Percentiles rank a stretch among this genome's conserved stretches.
phyloP scores from a whole-genome alignment of 1,284 basidiomycete genomes.

The Sanghuangporus sanghuang region DNA sequence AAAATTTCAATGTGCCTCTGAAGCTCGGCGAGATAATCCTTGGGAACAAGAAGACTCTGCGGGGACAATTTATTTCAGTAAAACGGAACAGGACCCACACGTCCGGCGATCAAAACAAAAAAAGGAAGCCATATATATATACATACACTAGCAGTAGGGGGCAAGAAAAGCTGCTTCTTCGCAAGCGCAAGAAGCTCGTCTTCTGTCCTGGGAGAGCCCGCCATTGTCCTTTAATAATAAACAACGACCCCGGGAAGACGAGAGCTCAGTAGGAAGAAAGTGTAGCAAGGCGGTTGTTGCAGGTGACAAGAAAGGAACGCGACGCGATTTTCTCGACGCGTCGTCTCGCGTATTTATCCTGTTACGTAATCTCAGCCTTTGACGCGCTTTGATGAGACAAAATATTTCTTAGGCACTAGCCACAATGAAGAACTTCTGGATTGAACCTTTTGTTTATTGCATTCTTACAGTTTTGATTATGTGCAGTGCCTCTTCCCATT shows the following conservation, averaged over 20 bases:
- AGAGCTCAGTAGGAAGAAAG: not conserved
- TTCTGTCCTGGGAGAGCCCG: not conserved
- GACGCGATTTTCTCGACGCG: slow-evolving; percentile 1
- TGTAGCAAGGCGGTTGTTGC: not conserved
- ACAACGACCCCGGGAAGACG: not conserved
- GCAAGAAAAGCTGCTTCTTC: slow-evolving; percentile 21
- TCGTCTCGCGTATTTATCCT: slow-evolving; percentile 6
- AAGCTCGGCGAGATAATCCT: slow-evolving; percentile 16
- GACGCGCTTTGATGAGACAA: not conserved
- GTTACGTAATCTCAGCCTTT: not conserved
- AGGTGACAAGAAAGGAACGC: not conserved
- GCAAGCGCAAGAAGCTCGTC: slow-evolving; percentile 15
- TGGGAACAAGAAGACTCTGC: slow-evolving; percentile 10
- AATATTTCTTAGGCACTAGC: no score
- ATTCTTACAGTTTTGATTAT: no score
- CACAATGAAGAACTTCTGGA: no score
- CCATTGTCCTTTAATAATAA: not conserved
- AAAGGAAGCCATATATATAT: slow-evolving; percentile 2
- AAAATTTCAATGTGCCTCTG: slow-evolving; percentile 12
- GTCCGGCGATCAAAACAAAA: not conserved
- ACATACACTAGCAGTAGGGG: slow-evolving; percentile 19
- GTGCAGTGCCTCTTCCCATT: no score
- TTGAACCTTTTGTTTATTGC: no score
- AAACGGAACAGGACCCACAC: not conserved
- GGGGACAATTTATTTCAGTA: not conserved